phyloP scores from a whole-genome alignment of 495 filamentous ascomycete genomes.

The Baudoinia panamericana region DNA sequence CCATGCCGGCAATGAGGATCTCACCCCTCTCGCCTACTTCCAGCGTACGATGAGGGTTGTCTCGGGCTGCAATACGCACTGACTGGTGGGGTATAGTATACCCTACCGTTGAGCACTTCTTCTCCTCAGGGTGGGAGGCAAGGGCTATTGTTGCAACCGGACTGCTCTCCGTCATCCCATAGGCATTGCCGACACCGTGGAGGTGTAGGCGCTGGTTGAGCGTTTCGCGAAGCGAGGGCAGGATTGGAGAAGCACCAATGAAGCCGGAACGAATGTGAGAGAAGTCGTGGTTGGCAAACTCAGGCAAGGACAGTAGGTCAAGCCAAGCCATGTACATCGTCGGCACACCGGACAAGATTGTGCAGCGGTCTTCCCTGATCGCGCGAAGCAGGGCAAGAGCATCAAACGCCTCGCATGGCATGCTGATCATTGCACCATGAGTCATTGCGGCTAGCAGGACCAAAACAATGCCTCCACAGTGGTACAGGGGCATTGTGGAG shows the following conservation, averaged over 20 bases:
- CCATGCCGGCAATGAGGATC: neutral
- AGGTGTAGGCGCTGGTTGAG: too few species aligned
- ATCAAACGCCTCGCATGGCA: neutral
- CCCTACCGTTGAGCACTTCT: neutral
- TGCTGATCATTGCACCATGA: neutral
- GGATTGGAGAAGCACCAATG: neutral
- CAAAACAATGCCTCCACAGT: neutral
- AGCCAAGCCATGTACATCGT: conserved; percentile 90
- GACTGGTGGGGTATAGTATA: neutral
- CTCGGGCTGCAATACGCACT: neutral
- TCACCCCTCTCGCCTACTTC: neutral
- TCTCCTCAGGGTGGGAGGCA: neutral
- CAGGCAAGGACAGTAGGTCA: too few species aligned
- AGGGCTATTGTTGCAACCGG: too few species aligned
- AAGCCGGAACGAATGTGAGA: neutral
- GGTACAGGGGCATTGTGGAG: neutral
- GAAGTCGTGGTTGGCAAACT: neutral
- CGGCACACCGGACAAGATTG: conserved; percentile 78
- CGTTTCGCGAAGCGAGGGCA: too few species aligned
- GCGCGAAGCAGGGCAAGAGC: conserved; percentile 51
- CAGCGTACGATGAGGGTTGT: neutral
- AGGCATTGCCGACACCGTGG: too few species aligned
- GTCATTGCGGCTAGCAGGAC: conserved; percentile 32
- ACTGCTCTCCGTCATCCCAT: too few species aligned
- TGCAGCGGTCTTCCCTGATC: conserved; percentile 59